A percentile compares a stretch with the other conserved stretches of the same genome.
Evolutionary conservation across 2,329 filamentous ascomycete genomes (phyloP).

Genomic region (Neonectria sp.): DNA sequence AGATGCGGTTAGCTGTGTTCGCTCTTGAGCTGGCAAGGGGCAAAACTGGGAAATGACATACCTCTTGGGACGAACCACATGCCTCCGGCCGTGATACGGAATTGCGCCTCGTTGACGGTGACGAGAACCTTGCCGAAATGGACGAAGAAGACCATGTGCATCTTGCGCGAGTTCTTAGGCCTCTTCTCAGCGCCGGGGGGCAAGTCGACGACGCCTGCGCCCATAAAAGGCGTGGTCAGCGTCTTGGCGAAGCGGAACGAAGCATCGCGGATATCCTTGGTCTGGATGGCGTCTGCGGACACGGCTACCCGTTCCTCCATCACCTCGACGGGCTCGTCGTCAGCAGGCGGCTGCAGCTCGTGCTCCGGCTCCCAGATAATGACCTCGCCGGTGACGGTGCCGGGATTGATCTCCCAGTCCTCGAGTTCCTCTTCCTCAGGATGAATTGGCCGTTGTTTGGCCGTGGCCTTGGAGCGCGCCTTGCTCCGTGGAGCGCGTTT

Average conservation of each 20-base stretch:
- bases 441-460: slow-evolving; percentile 52
- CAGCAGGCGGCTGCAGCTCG: slow-evolving; percentile 66
- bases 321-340: slow-evolving; percentile 69
- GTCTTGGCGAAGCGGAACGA: slow-evolving; percentile 93
- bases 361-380: slow-evolving; percentile 74
- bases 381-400: slow-evolving; percentile 75
- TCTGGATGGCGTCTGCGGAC: slow-evolving; percentile 68
- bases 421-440: slow-evolving; percentile 72
- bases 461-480: slow-evolving; percentile 49
- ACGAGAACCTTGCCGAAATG: slow-evolving; percentile 87
- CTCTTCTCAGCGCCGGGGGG: slow-evolving; percentile 87
- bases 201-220: slow-evolving; percentile 90
- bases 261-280: slow-evolving; percentile 72
- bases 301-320: slow-evolving; percentile 71
- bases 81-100: slow-evolving; percentile 88
- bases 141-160: slow-evolving; percentile 98
- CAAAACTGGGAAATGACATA: slow-evolving; percentile 62
- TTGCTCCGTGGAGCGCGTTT: slow-evolving; percentile 47
- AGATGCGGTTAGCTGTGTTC: slow-evolving; percentile 21
- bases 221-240: slow-evolving; percentile 87
- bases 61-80: slow-evolving; percentile 96
- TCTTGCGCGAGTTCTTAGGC: slow-evolving; percentile 92
- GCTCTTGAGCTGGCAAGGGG: background rate
- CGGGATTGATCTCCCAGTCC: slow-evolving; percentile 80
- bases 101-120: slow-evolving; percentile 80